Evolutionary conservation across 2,329 filamentous ascomycete species (phyloP), one percentile per base, ranked within the genome.

Genomic region (Monilinia fructigena): DNA sequence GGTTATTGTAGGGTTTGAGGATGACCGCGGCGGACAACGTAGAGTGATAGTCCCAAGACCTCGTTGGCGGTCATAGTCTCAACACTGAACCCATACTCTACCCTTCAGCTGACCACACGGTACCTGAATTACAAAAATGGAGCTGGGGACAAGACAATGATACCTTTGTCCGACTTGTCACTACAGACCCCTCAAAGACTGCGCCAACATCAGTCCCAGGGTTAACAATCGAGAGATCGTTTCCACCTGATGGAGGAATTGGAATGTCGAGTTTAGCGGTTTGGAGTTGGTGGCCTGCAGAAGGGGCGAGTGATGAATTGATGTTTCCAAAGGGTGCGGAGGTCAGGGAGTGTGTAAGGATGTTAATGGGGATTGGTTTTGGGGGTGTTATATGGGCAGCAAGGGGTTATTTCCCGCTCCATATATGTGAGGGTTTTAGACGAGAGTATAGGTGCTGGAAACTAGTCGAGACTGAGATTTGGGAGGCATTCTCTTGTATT

Each of bases 351-450:
- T 86, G 79, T 86, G 90, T 48, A 89, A 94, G 76, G 90, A 95
- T 76, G 86, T 96, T 58, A 97, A 97, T 76, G 91, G 89, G 23
- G 93, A 97, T 76, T 98, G 93, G 93, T 93, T 85, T 74, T 90
- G 89, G 79, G 94, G 94, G 0, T 87, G 87, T 38, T 97, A 96
- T 80, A 93, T 92, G 79, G 93, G 92, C 0, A 80, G 79, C 31
- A 88, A 86, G 72, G 93, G 92, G 0, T 73, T 97, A 70, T 96
- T 97, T 75, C 93, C 93, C 5, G 88, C 88, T 8, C 85, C 86
- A 10, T 94, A 10, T 94, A 94, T 81, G 90, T 93, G 35, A 80
- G 80, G 70, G 74, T 87, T 38, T 69, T 85, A 55, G 70, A 72
- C 56, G 66, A 52, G 45, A 18, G 45, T 16, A 50, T 45, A 5